phyloP scores from a whole-genome alignment of 768 basidiomycete genomes.

The Cyclocybe cylindracea region DNA sequence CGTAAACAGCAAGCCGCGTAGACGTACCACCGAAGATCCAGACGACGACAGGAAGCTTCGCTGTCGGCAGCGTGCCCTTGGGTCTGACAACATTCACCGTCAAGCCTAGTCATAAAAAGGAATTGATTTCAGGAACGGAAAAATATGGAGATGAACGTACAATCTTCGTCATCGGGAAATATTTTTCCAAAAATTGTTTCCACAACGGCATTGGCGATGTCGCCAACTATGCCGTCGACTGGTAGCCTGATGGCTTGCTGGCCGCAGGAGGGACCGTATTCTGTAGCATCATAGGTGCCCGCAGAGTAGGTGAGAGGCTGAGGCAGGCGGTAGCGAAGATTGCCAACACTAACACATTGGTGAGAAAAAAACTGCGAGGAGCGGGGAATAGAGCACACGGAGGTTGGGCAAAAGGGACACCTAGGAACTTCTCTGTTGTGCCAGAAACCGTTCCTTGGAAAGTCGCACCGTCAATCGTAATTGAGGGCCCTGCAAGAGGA shows the following conservation, averaged over 20 bases:
- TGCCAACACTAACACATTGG: slow-evolving; percentile 23
- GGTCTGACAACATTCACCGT: slow-evolving; percentile 56
- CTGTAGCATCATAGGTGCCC: slow-evolving; percentile 36
- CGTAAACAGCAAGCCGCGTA: slow-evolving; percentile 1
- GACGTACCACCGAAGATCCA: slow-evolving; percentile 51
- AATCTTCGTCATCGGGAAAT: slow-evolving; percentile 44
- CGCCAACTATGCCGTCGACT: slow-evolving; percentile 32
- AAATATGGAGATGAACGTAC: slow-evolving; percentile 27
- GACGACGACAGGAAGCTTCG: slow-evolving; percentile 54
- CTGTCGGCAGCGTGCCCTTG: slow-evolving; percentile 32
- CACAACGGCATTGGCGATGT: slow-evolving; percentile 32
- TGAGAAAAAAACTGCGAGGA: not conserved
- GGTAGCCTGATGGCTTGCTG: slow-evolving; percentile 41
- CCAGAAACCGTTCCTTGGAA: slow-evolving; percentile 41
- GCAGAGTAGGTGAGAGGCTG: slow-evolving; percentile 35
- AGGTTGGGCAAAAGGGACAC: slow-evolving; percentile 57
- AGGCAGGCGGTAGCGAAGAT: slow-evolving; percentile 43
- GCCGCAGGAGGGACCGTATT: slow-evolving; percentile 46
- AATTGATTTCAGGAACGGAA: not conserved
- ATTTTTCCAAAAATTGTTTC: slow-evolving; percentile 28
- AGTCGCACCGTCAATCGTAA: slow-evolving; percentile 44
- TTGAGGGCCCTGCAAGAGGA: slow-evolving; percentile 28
- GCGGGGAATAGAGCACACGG: slow-evolving; percentile 38
- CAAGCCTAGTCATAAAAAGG: slow-evolving; percentile 34
- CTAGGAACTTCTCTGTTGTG: slow-evolving; percentile 40